These are phyloP conservation scores for Priceomyces carsonii DNA, from an alignment of 805 yeast species.

Conservation along the genomic window DNA sequence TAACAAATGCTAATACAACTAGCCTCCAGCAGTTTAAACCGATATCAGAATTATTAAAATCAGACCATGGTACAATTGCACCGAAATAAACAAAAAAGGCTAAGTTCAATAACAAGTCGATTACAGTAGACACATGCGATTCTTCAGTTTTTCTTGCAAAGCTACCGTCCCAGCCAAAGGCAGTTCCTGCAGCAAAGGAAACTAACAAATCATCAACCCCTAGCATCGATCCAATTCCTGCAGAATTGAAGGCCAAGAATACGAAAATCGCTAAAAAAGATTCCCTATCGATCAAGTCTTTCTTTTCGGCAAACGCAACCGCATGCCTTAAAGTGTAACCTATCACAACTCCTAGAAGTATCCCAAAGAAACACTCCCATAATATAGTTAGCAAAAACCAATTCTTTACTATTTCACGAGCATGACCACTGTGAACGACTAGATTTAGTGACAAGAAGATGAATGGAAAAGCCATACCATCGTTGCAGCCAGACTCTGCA, in stretches of 20 bases:
- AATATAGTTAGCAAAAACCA: conserved; percentile 78
- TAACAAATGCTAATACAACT: conserved; percentile 69
- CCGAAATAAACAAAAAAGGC: conserved; percentile 90
- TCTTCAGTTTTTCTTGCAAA: conserved; percentile 81
- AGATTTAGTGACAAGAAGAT: conserved; percentile 69
- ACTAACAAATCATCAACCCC: conserved; percentile 90
- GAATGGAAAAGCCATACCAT: conserved; percentile 95
- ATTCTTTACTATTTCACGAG: conserved; percentile 69
- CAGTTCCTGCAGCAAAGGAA: conserved; percentile 90
- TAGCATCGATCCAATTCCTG: conserved; percentile 84
- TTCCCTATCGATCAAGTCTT: conserved; percentile 78
- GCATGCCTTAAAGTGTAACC: conserved; percentile 73
- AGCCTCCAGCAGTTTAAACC: conserved; percentile 82
- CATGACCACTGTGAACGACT: conserved; percentile 64
- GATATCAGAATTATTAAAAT: conserved; percentile 59
- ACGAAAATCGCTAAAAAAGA: conserved; percentile 84
- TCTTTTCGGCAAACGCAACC: conserved; percentile 70
- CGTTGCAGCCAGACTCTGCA: conserved; percentile 90
- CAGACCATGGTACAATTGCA: conserved; percentile 85
- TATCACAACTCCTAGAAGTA: conserved; percentile 67
- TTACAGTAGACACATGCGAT: conserved; percentile 85
- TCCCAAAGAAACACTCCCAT: conserved; percentile 82
- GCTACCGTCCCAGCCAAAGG: conserved; percentile 94
- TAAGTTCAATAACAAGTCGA: conserved; percentile 78
- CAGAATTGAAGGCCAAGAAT: conserved; percentile 78